Conservation (phyloP, 2,329 filamentous ascomycete genomes). For the Stemphylium lycopersici region DNA sequence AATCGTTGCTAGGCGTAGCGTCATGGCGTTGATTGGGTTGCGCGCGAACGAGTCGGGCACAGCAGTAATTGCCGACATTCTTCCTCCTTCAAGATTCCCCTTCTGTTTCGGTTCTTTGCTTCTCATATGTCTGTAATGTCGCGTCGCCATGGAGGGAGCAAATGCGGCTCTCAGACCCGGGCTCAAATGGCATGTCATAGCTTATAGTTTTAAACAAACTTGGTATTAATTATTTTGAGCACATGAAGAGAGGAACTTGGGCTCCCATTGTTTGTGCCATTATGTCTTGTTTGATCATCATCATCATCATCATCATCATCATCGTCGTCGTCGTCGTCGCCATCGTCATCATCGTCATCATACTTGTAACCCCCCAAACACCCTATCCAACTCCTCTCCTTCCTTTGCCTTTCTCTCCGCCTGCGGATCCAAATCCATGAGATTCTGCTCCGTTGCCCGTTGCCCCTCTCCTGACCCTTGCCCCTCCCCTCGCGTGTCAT, state of each 20-base stretch:
- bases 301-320: too few relatives aligned
- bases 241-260: background rate
- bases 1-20: background rate
- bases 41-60: constrained; percentile 20
- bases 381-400: constrained; percentile 65
- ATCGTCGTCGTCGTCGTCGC: too few relatives aligned
- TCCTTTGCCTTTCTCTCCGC: constrained; percentile 50
- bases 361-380: constrained; percentile 69
- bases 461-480: constrained; percentile 54
- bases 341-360: too few relatives aligned
- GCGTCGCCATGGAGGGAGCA: constrained; percentile 33
- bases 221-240: constrained; percentile 38
- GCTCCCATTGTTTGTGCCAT: background rate
- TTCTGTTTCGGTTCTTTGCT: constrained; percentile 38
- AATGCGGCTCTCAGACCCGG: constrained; percentile 13
- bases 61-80: constrained; percentile 24
- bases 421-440: constrained; percentile 30
- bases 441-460: constrained; percentile 14
- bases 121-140: constrained; percentile 51
- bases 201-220: constrained; percentile 27
- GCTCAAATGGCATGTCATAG: constrained; percentile 21
- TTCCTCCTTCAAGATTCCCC: constrained; percentile 50
- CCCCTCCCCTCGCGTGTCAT: constrained; percentile 52
- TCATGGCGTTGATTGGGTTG: constrained; percentile 5
- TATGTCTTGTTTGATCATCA: background rate